Evolutionary conservation across 192 early-diverging fungal genomes (phyloP), one percentile per base, ranked within the genome.

Genomic region (Coemansia sp.): DNA sequence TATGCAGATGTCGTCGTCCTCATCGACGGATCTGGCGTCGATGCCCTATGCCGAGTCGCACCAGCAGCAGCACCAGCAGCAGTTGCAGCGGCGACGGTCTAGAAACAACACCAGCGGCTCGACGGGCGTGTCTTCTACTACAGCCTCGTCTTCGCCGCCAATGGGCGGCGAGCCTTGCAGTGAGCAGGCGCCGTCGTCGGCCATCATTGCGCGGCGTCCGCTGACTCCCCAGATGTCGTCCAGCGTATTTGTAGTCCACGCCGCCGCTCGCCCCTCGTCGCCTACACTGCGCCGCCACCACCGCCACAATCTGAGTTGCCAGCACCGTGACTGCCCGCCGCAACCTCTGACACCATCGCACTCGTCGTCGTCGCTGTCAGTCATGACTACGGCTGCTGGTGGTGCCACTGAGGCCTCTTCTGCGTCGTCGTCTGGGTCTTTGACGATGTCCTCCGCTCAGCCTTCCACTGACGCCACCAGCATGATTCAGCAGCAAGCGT

Each of bases 331-430:
- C 62, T 68, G 67, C 41, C 60, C 66, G 51, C 56, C 56, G 56
- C 79, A 82, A 71, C 64, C 79, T 14, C 47, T 74, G 64, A 82
- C 74, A 11, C 79, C 79, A 14, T 59, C 79, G 24, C 79, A 75
- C 60, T 71, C 74, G 53, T 73, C 79, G 19, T 60, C 79, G 31
- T 60, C 65, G 43, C 64, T 75, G 43, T 67, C 70, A 22, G 60
- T 74, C 15, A 40, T 76, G 19, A 27, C 62, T 15, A 60, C 37
- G 12, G 40, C 65, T 4, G 40, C 65, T 4, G 42, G 19, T 2
- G 56, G 29, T 49, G 54, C 27, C 20, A 56, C 60, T n/a, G 41
- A 38, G 7, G 57, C 31, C 19, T 68, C 67, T 2, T 32, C 42
- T n/a, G 46, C 62, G 24, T 20, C 65, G 1, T 65, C 67, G 2